Conservation (phyloP, 2,329 filamentous ascomycete species). For the Trichoderma brevicompactum region DNA sequence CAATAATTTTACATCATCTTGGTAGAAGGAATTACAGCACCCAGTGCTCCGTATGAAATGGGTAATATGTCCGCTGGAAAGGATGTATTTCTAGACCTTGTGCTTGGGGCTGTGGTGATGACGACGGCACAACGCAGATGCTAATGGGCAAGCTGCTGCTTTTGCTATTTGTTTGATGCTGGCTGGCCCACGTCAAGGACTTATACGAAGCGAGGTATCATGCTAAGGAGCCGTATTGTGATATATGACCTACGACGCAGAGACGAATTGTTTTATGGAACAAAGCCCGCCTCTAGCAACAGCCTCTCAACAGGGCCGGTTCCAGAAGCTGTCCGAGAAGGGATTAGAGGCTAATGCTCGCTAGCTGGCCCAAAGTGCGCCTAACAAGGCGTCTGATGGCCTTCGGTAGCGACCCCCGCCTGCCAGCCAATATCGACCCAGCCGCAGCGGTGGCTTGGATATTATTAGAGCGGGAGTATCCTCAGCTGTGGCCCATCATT, state of each 20-base stretch:
- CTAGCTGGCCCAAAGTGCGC: background rate
- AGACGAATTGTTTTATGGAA: background rate
- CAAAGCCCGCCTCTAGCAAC: background rate
- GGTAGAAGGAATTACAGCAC: too few species aligned
- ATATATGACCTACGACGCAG: background rate
- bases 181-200: too few species aligned
- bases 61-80: too few species aligned
- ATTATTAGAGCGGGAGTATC: slow-evolving; percentile 15
- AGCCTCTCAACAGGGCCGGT: background rate
- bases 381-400: slow-evolving; percentile 14
- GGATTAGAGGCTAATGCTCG: background rate
- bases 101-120: too few species aligned
- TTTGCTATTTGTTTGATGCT: too few species aligned
- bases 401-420: slow-evolving; percentile 7
- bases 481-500: slow-evolving; percentile 11
- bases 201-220: too few species aligned
- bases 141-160: too few species aligned
- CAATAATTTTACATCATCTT: too few species aligned
- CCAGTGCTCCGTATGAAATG: too few species aligned
- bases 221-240: background rate
- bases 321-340: background rate
- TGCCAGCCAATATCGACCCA: slow-evolving; percentile 18
- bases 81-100: too few species aligned
- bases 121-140: too few species aligned
- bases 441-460: slow-evolving; percentile 23